Evolutionary conservation across 441 rosid species (phyloP).

Genomic region (Kokia cookei): DNA sequence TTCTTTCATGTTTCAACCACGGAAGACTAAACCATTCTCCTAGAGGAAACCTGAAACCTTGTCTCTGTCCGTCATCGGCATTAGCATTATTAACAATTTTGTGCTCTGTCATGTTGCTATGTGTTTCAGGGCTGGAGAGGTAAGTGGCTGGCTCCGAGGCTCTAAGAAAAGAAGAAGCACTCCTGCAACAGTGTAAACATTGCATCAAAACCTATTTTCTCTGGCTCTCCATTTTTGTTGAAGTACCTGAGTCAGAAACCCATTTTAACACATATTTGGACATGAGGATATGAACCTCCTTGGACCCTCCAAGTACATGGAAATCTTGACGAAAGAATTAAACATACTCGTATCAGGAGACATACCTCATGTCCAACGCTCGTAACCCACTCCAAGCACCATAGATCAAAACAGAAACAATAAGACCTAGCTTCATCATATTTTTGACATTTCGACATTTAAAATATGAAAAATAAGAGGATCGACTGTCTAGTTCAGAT

Average conservation of each 20-base stretch:
- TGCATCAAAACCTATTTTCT: neutral
- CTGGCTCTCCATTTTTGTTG: neutral
- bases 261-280: neutral
- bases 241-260: neutral
- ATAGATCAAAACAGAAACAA: neutral
- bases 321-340: neutral
- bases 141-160: conserved; percentile 39
- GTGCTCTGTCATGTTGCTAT: conserved; percentile 23
- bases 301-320: neutral
- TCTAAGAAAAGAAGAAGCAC: conserved; percentile 59
- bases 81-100: conserved; percentile 28
- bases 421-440: neutral
- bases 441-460: neutral
- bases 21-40: conserved; percentile 61
- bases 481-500: neutral
- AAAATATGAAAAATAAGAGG: neutral
- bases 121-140: conserved; percentile 29
- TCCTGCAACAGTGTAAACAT: conserved; percentile 40
- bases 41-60: conserved; percentile 55
- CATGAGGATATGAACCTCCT: neutral
- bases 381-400: neutral
- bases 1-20: conserved; percentile 30
- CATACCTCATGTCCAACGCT: neutral
- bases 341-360: neutral
- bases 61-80: conserved; percentile 21